Evolutionary conservation across 2,329 filamentous ascomycete species (phyloP).

Genomic region (Paramyrothecium roridum): DNA sequence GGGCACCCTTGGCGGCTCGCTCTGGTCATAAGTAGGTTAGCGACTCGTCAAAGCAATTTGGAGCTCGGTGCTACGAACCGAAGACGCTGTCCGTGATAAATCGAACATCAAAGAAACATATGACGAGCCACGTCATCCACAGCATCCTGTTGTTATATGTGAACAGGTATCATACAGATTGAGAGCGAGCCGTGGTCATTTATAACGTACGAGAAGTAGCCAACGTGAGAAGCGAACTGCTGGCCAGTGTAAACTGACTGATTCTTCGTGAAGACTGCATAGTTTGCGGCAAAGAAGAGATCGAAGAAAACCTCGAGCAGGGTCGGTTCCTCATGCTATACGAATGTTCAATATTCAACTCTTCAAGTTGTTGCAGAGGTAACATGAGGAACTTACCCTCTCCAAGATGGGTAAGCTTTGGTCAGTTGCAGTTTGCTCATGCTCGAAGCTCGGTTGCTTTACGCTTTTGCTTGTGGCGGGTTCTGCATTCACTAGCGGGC

Average conservation of each 20-base stretch:
- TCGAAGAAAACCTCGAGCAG: slow-evolving; percentile 35
- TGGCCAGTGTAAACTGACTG: slow-evolving; percentile 25
- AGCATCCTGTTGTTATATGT: too few relatives aligned
- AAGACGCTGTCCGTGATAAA: slow-evolving; percentile 64
- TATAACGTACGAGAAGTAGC: slow-evolving; percentile 29
- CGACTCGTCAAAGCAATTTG: too few relatives aligned
- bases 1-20: slow-evolving; percentile 53
- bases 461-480: slow-evolving; percentile 2
- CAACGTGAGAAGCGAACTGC: slow-evolving; percentile 30
- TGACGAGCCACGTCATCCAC: slow-evolving; percentile 68
- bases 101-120: slow-evolving; percentile 62
- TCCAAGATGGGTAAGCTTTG: slow-evolving; percentile 18
- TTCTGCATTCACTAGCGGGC: slow-evolving; percentile 16
- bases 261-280: slow-evolving; percentile 52
- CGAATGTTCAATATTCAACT: not conserved
- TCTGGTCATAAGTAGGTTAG: too few relatives aligned
- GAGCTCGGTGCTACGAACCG: too few relatives aligned
- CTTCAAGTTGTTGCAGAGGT: too few relatives aligned
- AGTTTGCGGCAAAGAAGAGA: slow-evolving; percentile 52
- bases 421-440: slow-evolving; percentile 10
- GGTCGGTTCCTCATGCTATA: slow-evolving; percentile 31
- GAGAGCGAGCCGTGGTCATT: too few relatives aligned
- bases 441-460: slow-evolving; percentile 17
- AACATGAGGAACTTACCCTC: too few relatives aligned
- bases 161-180: too few relatives aligned